Evolutionary conservation across 163 green algal genomes (phyloP).

Genomic region (Coccomyxa subellipsoidea): DNA sequence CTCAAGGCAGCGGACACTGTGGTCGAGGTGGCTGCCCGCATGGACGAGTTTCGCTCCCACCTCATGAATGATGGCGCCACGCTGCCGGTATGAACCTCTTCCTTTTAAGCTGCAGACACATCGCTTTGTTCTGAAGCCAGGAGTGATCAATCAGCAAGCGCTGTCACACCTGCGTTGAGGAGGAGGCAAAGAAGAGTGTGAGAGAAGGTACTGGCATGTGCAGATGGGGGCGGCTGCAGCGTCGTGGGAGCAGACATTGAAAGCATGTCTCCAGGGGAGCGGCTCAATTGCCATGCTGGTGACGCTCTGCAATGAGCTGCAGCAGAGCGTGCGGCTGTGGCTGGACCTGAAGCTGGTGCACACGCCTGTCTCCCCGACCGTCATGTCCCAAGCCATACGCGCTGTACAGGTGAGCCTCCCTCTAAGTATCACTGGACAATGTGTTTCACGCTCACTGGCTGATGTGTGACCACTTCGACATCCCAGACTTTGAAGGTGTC

Average conservation of each 20-base stretch:
- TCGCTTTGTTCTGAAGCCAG: neutral
- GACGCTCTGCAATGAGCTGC: conserved; percentile 44
- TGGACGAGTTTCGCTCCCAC: conserved; percentile 27
- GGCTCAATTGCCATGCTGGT: conserved; percentile 27
- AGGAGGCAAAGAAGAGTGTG: neutral
- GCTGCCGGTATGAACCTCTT: conserved; percentile 12
- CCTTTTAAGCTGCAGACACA: neutral
- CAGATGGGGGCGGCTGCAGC: neutral
- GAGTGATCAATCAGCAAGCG: neutral
- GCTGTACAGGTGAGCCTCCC: neutral
- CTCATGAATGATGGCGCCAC: conserved; percentile 16
- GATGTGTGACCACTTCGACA: too few relatives aligned
- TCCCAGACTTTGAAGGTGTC: neutral
- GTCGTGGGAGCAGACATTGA: neutral
- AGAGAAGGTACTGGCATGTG: neutral
- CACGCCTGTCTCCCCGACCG: neutral
- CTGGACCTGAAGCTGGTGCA: conserved; percentile 27
- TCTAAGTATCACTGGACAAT: neutral
- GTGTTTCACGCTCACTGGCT: neutral
- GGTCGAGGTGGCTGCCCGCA: conserved; percentile 29
- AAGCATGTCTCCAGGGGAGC: conserved; percentile 2
- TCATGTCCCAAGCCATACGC: neutral
- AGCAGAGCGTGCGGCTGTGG: conserved; percentile 33
- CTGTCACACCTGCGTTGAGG: neutral
- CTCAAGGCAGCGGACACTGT: conserved; percentile 34